phyloP scores from a whole-genome alignment of 495 filamentous ascomycete species.

The Massariosphaeria phaeospora region DNA sequence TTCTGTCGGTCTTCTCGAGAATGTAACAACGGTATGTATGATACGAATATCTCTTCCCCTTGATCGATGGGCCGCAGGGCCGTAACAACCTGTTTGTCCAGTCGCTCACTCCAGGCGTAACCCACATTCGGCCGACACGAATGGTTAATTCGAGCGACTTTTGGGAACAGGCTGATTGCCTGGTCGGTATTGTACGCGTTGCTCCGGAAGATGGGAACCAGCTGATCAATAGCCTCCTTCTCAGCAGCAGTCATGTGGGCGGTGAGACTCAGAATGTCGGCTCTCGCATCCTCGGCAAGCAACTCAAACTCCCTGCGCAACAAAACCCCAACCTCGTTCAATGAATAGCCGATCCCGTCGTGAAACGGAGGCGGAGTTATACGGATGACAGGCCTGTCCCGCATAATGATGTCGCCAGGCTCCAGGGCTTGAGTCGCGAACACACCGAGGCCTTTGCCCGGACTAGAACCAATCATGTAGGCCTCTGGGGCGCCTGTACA shows the following conservation, averaged over 20 bases:
- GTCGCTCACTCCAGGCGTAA: conserved; percentile 18
- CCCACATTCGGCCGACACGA: conserved; percentile 25
- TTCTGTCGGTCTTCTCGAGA: conserved; percentile 4
- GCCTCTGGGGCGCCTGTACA: conserved; percentile 3
- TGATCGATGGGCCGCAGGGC: conserved; percentile 11
- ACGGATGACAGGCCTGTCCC: conserved; percentile 10
- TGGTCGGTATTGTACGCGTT: conserved; percentile 23
- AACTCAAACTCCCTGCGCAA: conserved; percentile 4
- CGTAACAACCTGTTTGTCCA: conserved; percentile 13
- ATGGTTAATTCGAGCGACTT: conserved; percentile 26
- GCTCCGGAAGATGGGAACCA: conserved; percentile 22
- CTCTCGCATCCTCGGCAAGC: conserved; percentile 1
- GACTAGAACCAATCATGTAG: conserved; percentile 6
- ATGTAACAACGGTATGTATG: conserved; percentile 20
- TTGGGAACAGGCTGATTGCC: conserved; percentile 23
- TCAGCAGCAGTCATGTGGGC: conserved; percentile 6
- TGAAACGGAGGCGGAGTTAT: conserved; percentile 10
- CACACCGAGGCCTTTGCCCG: conserved; percentile 27
- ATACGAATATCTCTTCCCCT: conserved; percentile 24
- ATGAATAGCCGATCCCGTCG: conserved; percentile 1
- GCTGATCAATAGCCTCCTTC: neutral
- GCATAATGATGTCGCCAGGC: conserved; percentile 14
- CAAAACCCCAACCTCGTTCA: neutral
- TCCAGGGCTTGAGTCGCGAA: conserved; percentile 23
- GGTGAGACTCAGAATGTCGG: conserved; percentile 1